Evolutionary conservation across 2,329 filamentous ascomycete genomes (phyloP).

Genomic region (Monosporascus sp.): DNA sequence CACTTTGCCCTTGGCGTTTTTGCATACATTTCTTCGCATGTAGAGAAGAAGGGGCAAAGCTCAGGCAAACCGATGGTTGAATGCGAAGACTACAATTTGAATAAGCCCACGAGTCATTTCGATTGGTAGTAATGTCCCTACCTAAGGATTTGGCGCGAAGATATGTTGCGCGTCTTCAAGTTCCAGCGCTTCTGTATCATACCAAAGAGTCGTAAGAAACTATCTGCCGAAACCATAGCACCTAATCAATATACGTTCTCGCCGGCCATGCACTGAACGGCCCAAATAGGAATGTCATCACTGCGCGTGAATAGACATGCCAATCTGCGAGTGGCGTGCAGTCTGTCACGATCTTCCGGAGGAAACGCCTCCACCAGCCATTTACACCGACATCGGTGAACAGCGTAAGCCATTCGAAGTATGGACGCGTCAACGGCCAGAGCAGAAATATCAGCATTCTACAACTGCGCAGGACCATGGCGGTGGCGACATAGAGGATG

Average conservation of each 20-base stretch:
- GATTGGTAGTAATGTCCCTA: too few relatives aligned
- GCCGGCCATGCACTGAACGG: slow-evolving; percentile 21
- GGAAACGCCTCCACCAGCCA: slow-evolving; percentile 1
- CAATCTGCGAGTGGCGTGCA: slow-evolving; percentile 11
- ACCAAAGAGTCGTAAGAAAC: too few relatives aligned
- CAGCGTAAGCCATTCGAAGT: slow-evolving; percentile 16
- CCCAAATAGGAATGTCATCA: slow-evolving; percentile 19
- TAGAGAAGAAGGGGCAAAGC: too few relatives aligned
- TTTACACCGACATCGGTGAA: background rate
- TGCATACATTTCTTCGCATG: too few relatives aligned
- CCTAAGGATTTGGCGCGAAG: too few relatives aligned
- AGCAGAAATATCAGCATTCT: slow-evolving; percentile 1
- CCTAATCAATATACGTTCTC: slow-evolving; percentile 5
- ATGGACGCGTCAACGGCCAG: slow-evolving; percentile 11
- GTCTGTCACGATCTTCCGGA: background rate
- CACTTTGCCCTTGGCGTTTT: too few relatives aligned
- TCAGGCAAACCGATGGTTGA: too few relatives aligned
- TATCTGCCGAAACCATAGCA: background rate
- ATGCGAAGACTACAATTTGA: too few relatives aligned
- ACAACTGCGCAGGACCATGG: slow-evolving; percentile 7
- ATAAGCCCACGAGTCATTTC: too few relatives aligned
- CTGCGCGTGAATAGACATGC: slow-evolving; percentile 7
- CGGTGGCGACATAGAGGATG: slow-evolving; percentile 10
- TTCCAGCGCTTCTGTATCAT: too few relatives aligned
- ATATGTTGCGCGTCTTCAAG: too few relatives aligned